Percentiles rank a stretch among this genome's conserved stretches.
Evolutionary conservation across 441 rosid species (phyloP).

Genomic region (Mallotus japonicus): DNA sequence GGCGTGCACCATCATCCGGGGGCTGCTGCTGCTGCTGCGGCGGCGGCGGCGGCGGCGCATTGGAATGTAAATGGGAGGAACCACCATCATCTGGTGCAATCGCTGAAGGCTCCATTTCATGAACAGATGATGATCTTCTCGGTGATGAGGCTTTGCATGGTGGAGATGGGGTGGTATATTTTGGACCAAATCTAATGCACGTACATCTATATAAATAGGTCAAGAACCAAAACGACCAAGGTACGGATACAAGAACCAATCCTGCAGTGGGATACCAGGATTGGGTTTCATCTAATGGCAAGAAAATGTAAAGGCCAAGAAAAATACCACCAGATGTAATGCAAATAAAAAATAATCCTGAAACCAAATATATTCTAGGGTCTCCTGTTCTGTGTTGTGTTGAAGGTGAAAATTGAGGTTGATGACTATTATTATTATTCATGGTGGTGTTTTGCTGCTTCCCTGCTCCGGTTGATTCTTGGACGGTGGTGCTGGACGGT

Average conservation of each 20-base stretch:
- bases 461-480: not conserved
- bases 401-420: not conserved
- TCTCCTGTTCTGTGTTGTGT: slow-evolving; percentile 46
- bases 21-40: not conserved
- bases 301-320: slow-evolving; percentile 48
- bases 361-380: slow-evolving; percentile 42
- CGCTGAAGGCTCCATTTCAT: slow-evolving; percentile 10
- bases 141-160: not conserved
- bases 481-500: slow-evolving; percentile 8
- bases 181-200: slow-evolving; percentile 35
- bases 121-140: not conserved
- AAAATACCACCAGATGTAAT: slow-evolving; percentile 54
- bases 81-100: not conserved
- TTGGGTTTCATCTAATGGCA: slow-evolving; percentile 24
- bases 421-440: not conserved
- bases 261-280: slow-evolving; percentile 50
- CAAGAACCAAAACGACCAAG: slow-evolving; percentile 72
- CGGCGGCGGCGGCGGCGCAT: not conserved
- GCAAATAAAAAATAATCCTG: slow-evolving; percentile 47
- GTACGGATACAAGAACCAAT: slow-evolving; percentile 53
- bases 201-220: slow-evolving; percentile 39
- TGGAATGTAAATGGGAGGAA: slow-evolving; percentile 1
- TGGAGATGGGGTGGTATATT: not conserved
- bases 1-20: slow-evolving; percentile 31
- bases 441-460: not conserved